These are phyloP conservation scores for Lactarius hengduanensis DNA, from an alignment of 768 basidiomycete species.

Conservation along the genomic window DNA sequence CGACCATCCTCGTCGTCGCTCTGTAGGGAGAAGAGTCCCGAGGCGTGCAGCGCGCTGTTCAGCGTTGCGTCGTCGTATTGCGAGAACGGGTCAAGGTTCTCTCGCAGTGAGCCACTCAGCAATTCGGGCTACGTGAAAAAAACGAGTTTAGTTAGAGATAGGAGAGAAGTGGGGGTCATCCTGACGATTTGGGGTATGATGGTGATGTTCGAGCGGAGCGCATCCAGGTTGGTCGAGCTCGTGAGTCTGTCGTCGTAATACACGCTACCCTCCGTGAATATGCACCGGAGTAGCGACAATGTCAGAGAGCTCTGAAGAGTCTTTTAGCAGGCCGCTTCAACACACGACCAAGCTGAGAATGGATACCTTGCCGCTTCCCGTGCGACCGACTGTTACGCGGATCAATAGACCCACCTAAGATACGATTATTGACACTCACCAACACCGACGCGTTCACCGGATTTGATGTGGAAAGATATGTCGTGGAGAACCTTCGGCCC, in stretches of 20 bases:
- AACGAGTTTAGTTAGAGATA: conserved; percentile 17
- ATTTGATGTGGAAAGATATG: conserved; percentile 49
- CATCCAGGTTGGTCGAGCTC: conserved; percentile 49
- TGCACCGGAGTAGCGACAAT: conserved; percentile 52
- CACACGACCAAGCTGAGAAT: conserved; percentile 12
- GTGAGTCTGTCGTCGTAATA: conserved; percentile 51
- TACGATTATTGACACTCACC: conserved; percentile 35
- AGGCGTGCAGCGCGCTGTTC: conserved; percentile 48
- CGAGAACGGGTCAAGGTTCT: conserved; percentile 59
- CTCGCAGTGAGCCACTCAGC: conserved; percentile 53
- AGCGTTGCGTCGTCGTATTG: conserved; percentile 53
- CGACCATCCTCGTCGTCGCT: conserved; percentile 38
- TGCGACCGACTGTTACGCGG: conserved; percentile 49
- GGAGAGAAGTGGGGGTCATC: background rate
- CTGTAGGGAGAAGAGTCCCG: conserved; percentile 47
- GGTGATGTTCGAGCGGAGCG: conserved; percentile 52
- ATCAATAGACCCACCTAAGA: conserved; percentile 4
- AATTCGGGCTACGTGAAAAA: conserved; percentile 43
- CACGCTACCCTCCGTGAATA: conserved; percentile 51
- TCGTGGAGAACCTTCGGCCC: conserved; percentile 56
- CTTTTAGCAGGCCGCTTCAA: background rate
- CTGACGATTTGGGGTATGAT: conserved; percentile 59
- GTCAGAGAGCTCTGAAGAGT: conserved; percentile 46
- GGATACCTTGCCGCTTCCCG: conserved; percentile 52
- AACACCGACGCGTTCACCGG: conserved; percentile 58